Conservation (phyloP, 345 rosid species). For the Euphorbia pulcherrima region DNA sequence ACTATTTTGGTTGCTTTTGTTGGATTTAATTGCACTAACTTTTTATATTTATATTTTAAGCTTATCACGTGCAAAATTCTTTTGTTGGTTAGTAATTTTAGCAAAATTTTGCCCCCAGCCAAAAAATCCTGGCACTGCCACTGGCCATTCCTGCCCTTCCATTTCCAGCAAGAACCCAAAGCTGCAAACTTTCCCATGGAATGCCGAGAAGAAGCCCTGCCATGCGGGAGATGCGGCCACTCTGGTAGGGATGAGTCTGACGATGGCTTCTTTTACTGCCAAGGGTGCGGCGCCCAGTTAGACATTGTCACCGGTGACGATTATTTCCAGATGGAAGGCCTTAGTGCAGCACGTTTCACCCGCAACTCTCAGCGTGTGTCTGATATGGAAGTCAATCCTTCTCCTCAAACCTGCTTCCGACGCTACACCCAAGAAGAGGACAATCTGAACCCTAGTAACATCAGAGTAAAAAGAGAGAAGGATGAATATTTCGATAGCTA, state of each 20-base stretch:
- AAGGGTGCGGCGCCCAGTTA: slow-evolving; percentile 39
- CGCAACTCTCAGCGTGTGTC: slow-evolving; percentile 30
- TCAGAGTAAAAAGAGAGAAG: slow-evolving; percentile 21
- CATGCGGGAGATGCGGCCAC: slow-evolving; percentile 52
- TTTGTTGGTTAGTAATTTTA: no score
- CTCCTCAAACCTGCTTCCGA: slow-evolving; percentile 42
- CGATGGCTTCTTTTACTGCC: slow-evolving; percentile 61
- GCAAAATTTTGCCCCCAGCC: no score
- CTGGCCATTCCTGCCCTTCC: background rate
- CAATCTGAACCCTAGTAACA: background rate
- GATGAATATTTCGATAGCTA: background rate
- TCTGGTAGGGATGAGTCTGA: slow-evolving; percentile 43
- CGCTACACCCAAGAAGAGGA: slow-evolving; percentile 26
- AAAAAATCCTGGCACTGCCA: no score
- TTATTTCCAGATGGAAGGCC: slow-evolving; percentile 39
- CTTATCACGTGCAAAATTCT: no score
- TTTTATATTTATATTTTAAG: no score
- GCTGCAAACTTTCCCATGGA: slow-evolving; percentile 14
- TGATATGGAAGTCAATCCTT: slow-evolving; percentile 26
- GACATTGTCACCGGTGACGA: slow-evolving; percentile 63
- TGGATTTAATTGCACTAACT: no score
- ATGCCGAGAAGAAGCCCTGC: slow-evolving; percentile 4
- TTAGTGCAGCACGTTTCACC: slow-evolving; percentile 35
- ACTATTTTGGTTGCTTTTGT: no score
- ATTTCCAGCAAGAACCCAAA: background rate